phyloP scores from a whole-genome alignment of 352 stramenopile species.

The Phytophthora fragariae region DNA sequence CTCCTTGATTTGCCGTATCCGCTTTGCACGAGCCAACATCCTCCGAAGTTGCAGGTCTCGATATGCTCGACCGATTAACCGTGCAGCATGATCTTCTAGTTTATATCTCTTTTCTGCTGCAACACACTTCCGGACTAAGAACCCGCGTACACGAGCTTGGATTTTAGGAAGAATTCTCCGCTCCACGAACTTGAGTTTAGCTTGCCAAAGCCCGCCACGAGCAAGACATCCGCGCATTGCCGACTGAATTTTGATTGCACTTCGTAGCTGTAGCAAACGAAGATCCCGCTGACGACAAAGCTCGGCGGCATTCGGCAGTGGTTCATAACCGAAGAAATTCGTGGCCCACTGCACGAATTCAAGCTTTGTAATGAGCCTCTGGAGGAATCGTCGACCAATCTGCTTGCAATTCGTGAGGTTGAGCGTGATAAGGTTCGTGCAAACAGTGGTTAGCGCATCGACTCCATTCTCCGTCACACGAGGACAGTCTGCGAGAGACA shows the following conservation, averaged over 20 bases:
- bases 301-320: constrained; percentile 81
- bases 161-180: constrained; percentile 71
- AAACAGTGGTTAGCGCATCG: constrained; percentile 58
- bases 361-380: constrained; percentile 73
- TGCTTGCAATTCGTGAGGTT: constrained; percentile 82
- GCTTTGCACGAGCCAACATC: constrained; percentile 55
- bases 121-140: constrained; percentile 65
- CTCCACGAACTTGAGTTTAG: constrained; percentile 76
- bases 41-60: constrained; percentile 62
- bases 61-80: constrained; percentile 57
- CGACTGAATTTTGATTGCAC: constrained; percentile 81
- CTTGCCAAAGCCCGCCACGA: constrained; percentile 74
- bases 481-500: constrained; percentile 76
- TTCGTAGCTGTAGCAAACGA: constrained; percentile 47
- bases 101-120: constrained; percentile 34
- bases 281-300: constrained; percentile 72
- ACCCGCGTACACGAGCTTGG: constrained; percentile 84
- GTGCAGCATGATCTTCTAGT: constrained; percentile 45
- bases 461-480: constrained; percentile 82
- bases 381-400: constrained; percentile 79
- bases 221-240: constrained; percentile 83
- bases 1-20: constrained; percentile 59
- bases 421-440: constrained; percentile 84
- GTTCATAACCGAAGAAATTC: constrained; percentile 89
- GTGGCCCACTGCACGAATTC: constrained; percentile 86